Percentiles rank a stretch among this genome's conserved stretches.
phyloP scores from a whole-genome alignment of 2,329 filamentous ascomycete genomes.

The Nigrospora osmanthi region DNA sequence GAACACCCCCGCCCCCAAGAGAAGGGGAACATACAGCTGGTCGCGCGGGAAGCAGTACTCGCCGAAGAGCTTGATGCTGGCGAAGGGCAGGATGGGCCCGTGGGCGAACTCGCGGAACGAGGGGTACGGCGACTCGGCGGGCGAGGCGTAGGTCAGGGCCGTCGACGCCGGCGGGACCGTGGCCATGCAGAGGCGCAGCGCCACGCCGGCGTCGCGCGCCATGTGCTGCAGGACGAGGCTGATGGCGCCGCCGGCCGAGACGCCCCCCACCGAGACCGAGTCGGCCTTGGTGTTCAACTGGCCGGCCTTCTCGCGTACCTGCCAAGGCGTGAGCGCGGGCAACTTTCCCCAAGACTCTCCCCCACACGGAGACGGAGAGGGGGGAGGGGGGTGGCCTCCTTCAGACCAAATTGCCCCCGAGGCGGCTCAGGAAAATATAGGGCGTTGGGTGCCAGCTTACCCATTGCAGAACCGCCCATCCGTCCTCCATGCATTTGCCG shows the following conservation, averaged over 20 bases:
- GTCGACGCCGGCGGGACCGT: constrained; percentile 20
- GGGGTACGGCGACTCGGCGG: constrained; percentile 23
- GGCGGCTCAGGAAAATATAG: no score
- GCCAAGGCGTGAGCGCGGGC: neutral
- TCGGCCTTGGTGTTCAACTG: constrained; percentile 20
- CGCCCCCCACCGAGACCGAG: constrained; percentile 28
- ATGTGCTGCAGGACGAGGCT: constrained; percentile 25
- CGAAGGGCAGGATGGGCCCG: constrained; percentile 25
- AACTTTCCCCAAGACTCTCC: no score
- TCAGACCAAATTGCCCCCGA: no score
- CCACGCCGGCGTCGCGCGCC: constrained; percentile 26
- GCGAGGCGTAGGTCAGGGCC: constrained; percentile 18
- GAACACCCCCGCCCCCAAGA: no score
- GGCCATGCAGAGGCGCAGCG: constrained; percentile 24
- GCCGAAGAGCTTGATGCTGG: constrained; percentile 24
- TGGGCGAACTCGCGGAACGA: constrained; percentile 25
- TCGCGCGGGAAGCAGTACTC: constrained; percentile 17
- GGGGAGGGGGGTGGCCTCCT: no score
- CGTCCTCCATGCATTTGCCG: constrained; percentile 28
- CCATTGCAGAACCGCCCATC: constrained; percentile 26
- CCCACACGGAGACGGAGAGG: no score
- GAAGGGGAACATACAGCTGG: constrained; percentile 1
- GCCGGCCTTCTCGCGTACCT: constrained; percentile 17
- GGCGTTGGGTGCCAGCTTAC: constrained; percentile 9
- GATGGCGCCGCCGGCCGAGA: constrained; percentile 29